phyloP scores from a whole-genome alignment of 2,329 filamentous ascomycete genomes.

The Orbilia javanica region DNA sequence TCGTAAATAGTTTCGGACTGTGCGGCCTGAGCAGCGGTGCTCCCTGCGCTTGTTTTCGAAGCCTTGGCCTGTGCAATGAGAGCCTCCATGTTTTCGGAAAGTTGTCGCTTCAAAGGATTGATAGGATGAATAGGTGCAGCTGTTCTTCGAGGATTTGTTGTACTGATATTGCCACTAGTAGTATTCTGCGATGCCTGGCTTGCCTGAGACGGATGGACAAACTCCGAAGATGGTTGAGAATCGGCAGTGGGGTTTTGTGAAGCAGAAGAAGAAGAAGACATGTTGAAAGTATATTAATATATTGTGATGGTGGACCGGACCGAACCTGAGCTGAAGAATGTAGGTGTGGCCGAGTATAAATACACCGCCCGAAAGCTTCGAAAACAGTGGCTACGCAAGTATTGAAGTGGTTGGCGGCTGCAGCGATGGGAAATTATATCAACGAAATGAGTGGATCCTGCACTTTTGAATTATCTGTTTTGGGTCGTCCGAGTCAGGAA shows the following conservation, averaged over 20 bases:
- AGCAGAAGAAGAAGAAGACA: too few relatives aligned
- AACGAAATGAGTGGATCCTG: slow-evolving; percentile 10
- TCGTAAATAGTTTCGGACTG: slow-evolving; percentile 50
- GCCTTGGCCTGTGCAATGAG: slow-evolving; percentile 55
- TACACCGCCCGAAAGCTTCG: not conserved
- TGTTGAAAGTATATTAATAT: slow-evolving; percentile 9
- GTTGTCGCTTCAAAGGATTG: slow-evolving; percentile 53
- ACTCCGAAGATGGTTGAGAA: slow-evolving; percentile 13
- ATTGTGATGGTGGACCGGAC: not conserved
- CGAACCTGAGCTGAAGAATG: not conserved
- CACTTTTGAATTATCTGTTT: slow-evolving; percentile 17
- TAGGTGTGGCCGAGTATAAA: slow-evolving; percentile 7
- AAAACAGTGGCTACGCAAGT: not conserved
- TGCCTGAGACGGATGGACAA: slow-evolving; percentile 20
- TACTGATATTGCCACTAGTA: not conserved
- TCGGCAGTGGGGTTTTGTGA: slow-evolving; percentile 25
- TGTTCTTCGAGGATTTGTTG: slow-evolving; percentile 19
- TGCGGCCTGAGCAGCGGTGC: slow-evolving; percentile 35
- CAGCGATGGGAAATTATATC: not conserved
- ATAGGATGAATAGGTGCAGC: slow-evolving; percentile 25
- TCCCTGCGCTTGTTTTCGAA: slow-evolving; percentile 38
- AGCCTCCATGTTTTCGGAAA: slow-evolving; percentile 58
- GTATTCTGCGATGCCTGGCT: slow-evolving; percentile 18
- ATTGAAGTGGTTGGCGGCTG: slow-evolving; percentile 1
- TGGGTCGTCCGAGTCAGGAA: slow-evolving; percentile 28